phyloP scores from a whole-genome alignment of 768 basidiomycete genomes.

The Termitomyces eurrhizus region DNA sequence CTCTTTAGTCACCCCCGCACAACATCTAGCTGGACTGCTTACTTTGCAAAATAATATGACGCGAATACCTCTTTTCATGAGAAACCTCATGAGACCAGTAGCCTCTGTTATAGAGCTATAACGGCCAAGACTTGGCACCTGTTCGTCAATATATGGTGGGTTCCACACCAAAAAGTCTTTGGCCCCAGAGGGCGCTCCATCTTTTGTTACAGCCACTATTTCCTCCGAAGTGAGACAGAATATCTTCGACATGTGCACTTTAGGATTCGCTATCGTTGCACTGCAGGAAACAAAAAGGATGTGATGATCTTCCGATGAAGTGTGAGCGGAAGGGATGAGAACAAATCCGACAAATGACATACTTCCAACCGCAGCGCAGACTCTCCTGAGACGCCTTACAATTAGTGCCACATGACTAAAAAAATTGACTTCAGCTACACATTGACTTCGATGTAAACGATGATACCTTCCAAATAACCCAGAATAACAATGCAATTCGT shows the following conservation, averaged over 20 bases:
- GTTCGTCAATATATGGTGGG: slow-evolving; percentile 52
- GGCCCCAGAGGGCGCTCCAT: slow-evolving; percentile 77
- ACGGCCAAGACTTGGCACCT: slow-evolving; percentile 51
- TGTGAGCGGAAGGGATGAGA: neutral
- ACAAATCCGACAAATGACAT: slow-evolving; percentile 21
- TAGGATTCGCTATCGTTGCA: slow-evolving; percentile 79
- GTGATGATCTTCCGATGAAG: slow-evolving; percentile 39
- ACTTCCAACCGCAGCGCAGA: slow-evolving; percentile 80
- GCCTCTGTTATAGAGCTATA: slow-evolving; percentile 64
- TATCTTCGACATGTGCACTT: slow-evolving; percentile 69
- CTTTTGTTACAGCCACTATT: slow-evolving; percentile 66
- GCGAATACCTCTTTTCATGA: slow-evolving; percentile 79
- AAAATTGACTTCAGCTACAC: neutral
- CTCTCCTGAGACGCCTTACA: slow-evolving; percentile 68
- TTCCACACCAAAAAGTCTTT: slow-evolving; percentile 85
- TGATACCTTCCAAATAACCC: slow-evolving; percentile 73
- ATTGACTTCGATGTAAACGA: neutral
- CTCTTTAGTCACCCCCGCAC: neutral
- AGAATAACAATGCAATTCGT: slow-evolving; percentile 86
- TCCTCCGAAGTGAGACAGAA: slow-evolving; percentile 63
- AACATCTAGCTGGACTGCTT: neutral
- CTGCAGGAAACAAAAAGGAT: slow-evolving; percentile 79
- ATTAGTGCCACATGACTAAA: slow-evolving; percentile 77
- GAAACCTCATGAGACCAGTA: slow-evolving; percentile 64
- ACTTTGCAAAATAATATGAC: slow-evolving; percentile 91